A percentile compares a stretch with the other conserved stretches of the same genome.
Evolutionary conservation across 2,329 filamentous ascomycete genomes (phyloP).

Genomic region (Sphaerulina vaccinii): DNA sequence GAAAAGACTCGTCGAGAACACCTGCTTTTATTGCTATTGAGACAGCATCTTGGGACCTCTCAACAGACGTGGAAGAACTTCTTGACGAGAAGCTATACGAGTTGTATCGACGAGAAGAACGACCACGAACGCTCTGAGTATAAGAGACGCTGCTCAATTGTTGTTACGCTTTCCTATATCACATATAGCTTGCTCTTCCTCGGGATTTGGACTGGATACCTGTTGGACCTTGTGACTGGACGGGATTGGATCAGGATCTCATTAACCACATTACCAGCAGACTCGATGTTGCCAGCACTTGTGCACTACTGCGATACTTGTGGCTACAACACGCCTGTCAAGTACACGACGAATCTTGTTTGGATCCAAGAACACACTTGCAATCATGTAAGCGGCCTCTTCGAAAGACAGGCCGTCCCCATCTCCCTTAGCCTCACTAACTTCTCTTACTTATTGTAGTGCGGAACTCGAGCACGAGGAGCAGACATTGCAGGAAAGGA

Average conservation of each 20-base stretch:
- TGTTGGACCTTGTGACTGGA: neutral
- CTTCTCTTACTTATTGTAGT: slow-evolving; percentile 37
- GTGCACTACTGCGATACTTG: slow-evolving; percentile 36
- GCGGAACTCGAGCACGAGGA: slow-evolving; percentile 42
- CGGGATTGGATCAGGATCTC: neutral
- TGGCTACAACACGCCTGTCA: slow-evolving; percentile 38
- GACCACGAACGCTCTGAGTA: slow-evolving; percentile 16
- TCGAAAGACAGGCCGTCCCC: slow-evolving; percentile 21
- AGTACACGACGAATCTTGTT: slow-evolving; percentile 41
- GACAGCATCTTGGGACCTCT: slow-evolving; percentile 17
- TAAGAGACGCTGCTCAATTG: slow-evolving; percentile 14
- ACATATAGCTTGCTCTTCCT: slow-evolving; percentile 11
- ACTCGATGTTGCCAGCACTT: slow-evolving; percentile 30
- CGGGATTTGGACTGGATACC: slow-evolving; percentile 3
- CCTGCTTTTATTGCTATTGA: slow-evolving; percentile 13
- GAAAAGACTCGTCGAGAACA: slow-evolving; percentile 17
- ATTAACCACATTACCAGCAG: slow-evolving; percentile 1
- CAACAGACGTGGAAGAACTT: slow-evolving; percentile 17
- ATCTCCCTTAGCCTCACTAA: slow-evolving; percentile 24
- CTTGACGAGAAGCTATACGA: slow-evolving; percentile 31
- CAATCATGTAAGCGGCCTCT: slow-evolving; percentile 45
- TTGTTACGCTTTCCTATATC: slow-evolving; percentile 14
- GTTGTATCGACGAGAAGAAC: slow-evolving; percentile 28
- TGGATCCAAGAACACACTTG: slow-evolving; percentile 48
- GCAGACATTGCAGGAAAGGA: slow-evolving; percentile 47